Evolutionary conservation across 768 basidiomycete genomes (phyloP).

Genomic region (Suillus placidus): DNA sequence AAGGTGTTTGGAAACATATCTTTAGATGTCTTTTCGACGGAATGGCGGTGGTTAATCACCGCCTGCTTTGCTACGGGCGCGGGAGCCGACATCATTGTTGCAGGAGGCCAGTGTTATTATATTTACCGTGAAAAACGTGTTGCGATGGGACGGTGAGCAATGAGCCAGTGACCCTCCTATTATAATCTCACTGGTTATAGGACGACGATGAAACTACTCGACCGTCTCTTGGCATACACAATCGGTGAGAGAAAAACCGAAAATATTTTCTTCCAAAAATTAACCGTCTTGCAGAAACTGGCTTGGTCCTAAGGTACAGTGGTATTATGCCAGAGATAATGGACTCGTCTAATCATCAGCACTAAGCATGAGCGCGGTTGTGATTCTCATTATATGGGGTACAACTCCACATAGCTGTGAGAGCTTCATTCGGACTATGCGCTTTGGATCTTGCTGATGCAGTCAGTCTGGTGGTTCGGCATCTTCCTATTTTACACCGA

Average conservation of each 20-base stretch:
- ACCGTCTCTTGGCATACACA: conserved; percentile 9
- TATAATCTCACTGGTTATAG: background rate
- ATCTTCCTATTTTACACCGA: conserved; percentile 1
- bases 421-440: background rate
- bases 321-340: background rate
- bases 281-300: background rate
- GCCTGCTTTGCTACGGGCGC: conserved; percentile 24
- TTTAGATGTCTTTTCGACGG: background rate
- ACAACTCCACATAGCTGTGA: conserved; percentile 1
- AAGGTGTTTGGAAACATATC: conserved; percentile 17
- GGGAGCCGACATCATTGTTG: conserved; percentile 20
- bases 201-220: background rate
- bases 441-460: background rate
- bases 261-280: background rate
- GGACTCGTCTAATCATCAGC: background rate
- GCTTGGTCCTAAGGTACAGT: background rate
- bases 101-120: conserved; percentile 24
- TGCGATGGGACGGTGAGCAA: background rate
- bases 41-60: conserved; percentile 23
- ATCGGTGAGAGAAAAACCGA: background rate
- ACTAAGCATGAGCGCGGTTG: conserved; percentile 1
- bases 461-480: conserved; percentile 6
- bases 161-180: background rate
- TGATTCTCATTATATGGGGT: background rate
- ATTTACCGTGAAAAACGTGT: conserved; percentile 8